Conservation (phyloP, 1,284 basidiomycete genomes). For the Ceratobasidium sp. region DNA sequence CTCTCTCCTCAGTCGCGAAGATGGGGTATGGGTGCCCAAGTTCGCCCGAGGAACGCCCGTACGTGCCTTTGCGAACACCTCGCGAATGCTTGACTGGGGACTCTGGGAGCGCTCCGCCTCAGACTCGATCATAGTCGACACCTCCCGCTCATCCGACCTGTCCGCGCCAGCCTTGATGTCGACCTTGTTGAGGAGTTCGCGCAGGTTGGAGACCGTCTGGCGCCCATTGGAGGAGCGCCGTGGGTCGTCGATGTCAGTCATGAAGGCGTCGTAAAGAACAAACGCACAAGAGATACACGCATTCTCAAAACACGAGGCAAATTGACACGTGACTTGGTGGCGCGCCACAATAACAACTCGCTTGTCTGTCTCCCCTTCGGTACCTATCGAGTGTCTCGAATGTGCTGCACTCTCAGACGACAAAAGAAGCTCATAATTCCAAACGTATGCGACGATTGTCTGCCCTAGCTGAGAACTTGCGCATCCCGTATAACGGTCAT, state of each 20-base stretch:
- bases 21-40: background rate
- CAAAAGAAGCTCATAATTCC: too few relatives aligned
- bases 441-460: too few relatives aligned
- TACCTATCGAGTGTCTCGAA: too few relatives aligned
- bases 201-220: slow-evolving; percentile 23
- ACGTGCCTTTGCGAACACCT: slow-evolving; percentile 25
- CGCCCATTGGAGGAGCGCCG: slow-evolving; percentile 8
- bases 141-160: slow-evolving; percentile 2
- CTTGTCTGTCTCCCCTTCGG: too few relatives aligned
- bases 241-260: slow-evolving; percentile 30
- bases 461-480: too few relatives aligned
- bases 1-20: background rate
- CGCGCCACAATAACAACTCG: too few relatives aligned
- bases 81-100: slow-evolving; percentile 19
- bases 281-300: background rate
- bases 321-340: slow-evolving; percentile 18
- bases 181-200: slow-evolving; percentile 30
- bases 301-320: slow-evolving; percentile 22
- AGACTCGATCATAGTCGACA: slow-evolving; percentile 16
- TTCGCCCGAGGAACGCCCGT: slow-evolving; percentile 3
- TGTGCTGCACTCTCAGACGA: too few relatives aligned
- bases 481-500: too few relatives aligned
- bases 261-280: slow-evolving; percentile 1
- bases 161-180: slow-evolving; percentile 34
- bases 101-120: slow-evolving; percentile 25